Evolutionary conservation across 805 yeast genomes (phyloP), one percentile per base, ranked within the genome.

Genomic region (Yamadazyma akitaensis): DNA sequence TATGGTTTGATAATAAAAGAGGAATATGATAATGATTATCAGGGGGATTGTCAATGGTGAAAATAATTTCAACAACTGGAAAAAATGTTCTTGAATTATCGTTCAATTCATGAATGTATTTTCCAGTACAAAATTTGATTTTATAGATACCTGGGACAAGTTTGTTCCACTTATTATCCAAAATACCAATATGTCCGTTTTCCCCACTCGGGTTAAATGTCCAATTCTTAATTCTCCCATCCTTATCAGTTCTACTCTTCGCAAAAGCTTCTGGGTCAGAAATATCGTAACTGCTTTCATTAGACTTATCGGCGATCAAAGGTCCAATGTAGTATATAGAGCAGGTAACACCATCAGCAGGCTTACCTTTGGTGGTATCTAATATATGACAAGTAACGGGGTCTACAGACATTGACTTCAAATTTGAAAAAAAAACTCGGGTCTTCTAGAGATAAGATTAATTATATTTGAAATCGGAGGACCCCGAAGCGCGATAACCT

Each of bases 21-120:
- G 98, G 98, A 45, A 91, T 85, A 62, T 91, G 98, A 65, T 89
- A 91, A 62, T 91, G 98, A 33, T 79, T 70, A 49, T 84, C 88
- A 0, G 88, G 84, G 0, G 86, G 85, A 51, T 74, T 72, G 6
- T 75, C 75, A 3, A 91, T 80, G 26, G 76, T 77, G 60, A 91
- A 91, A 0, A 76, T 72, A 34, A 91, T 86, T 50, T 91, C 97
- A 8, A 90, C 89, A 59, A 78, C 85, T 0, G 97, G 97, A 72
- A 90, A 91, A 61, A 90, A 90, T 1, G 90, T 84, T 47, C 73
- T 66, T 47, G 66, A 64, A 40, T 55, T 59, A 34, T 49, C 57
- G 3, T 56, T 51, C 31, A 66, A 56, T 11, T 53, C 55, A 31
- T 55, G 58, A 47, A 86, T 82, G 60, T 88, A 88, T 33, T 78